phyloP scores from a whole-genome alignment of 768 basidiomycete genomes.

The Antrodiella citrinella region DNA sequence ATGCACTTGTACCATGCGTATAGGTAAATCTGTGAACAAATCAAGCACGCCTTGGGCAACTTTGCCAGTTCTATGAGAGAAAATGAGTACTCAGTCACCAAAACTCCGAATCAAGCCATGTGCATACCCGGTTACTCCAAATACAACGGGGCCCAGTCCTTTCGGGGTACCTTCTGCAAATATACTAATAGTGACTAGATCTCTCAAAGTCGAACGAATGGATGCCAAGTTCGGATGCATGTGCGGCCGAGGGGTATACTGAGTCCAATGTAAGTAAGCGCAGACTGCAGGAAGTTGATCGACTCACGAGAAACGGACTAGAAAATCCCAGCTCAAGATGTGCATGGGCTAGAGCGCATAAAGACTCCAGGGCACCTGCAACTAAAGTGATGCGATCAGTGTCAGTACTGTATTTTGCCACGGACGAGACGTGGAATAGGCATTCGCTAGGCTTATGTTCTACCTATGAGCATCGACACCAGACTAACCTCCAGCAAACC shows the following conservation, averaged over 20 bases:
- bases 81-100: neutral
- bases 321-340: constrained; percentile 74
- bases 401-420: neutral
- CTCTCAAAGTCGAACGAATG: constrained; percentile 46
- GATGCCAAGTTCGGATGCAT: constrained; percentile 51
- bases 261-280: neutral
- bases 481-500: constrained; percentile 77
- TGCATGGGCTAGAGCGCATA: constrained; percentile 69
- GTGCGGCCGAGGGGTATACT: constrained; percentile 80
- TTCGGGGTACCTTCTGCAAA: constrained; percentile 47
- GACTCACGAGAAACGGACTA: constrained; percentile 72
- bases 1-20: constrained; percentile 44
- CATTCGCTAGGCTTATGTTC: neutral
- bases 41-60: constrained; percentile 73
- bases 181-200: constrained; percentile 49
- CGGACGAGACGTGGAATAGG: neutral
- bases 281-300: neutral
- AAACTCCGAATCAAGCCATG: neutral
- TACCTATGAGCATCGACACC: neutral
- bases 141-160: constrained; percentile 67
- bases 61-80: constrained; percentile 55
- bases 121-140: constrained; percentile 75
- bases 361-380: constrained; percentile 77
- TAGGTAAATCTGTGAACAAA: constrained; percentile 64
- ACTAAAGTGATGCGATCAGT: constrained; percentile 33